These are phyloP conservation scores for Xylariales sp. DNA, from an alignment of 2,329 filamentous ascomycete genomes.

Conservation along the genomic window DNA sequence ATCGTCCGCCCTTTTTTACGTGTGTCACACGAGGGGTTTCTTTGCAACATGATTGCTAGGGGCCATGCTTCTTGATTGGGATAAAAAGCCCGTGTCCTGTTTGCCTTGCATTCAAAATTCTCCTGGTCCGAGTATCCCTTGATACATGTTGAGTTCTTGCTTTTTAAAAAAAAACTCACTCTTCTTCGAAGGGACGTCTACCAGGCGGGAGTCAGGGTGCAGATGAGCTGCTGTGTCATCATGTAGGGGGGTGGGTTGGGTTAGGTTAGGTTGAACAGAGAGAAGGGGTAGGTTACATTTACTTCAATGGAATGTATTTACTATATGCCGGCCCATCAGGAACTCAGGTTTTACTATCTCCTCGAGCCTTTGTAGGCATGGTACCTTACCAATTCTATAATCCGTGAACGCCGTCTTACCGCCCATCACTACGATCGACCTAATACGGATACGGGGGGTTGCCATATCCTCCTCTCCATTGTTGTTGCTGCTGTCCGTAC, in stretches of 20 bases:
- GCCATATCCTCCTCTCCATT: conserved; percentile 33
- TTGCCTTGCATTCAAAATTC: neutral
- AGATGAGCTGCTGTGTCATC: neutral
- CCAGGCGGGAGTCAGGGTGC: neutral
- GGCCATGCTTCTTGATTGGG: neutral
- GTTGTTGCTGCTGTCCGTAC: conserved; percentile 33
- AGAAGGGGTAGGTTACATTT: neutral
- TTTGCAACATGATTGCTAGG: neutral
- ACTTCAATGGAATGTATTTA: neutral
- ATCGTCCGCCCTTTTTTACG: neutral
- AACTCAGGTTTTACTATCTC: conserved; percentile 1
- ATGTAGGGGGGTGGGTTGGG: neutral
- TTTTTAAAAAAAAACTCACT: neutral
- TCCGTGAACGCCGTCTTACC: conserved; percentile 23
- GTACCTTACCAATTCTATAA: conserved; percentile 17
- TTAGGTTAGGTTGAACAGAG: neutral
- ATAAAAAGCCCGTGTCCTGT: neutral
- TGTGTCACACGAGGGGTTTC: neutral
- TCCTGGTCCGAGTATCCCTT: neutral
- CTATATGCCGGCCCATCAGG: neutral
- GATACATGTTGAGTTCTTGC: neutral
- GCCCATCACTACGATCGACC: neutral
- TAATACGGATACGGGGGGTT: conserved; percentile 38
- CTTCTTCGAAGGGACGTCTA: neutral
- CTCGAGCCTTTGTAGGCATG: conserved; percentile 15